phyloP scores from a whole-genome alignment of 2,329 filamentous ascomycete species.

The Arthroderma sp. region DNA sequence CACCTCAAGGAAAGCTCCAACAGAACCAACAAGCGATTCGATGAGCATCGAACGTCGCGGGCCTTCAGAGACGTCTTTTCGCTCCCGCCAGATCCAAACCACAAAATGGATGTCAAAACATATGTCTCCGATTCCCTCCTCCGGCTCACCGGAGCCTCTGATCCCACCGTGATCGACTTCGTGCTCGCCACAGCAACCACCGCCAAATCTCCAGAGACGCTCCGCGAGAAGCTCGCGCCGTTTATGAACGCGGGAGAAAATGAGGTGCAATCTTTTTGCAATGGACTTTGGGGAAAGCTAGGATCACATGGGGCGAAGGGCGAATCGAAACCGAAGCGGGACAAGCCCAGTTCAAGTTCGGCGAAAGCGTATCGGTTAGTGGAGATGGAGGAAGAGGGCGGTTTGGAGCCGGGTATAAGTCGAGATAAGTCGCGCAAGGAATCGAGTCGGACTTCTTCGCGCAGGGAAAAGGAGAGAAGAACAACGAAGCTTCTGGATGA shows the following conservation, averaged over 20 bases:
- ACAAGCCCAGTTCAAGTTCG: slow-evolving; percentile 15
- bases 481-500: slow-evolving; percentile 14
- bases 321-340: slow-evolving; percentile 11
- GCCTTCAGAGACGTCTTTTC: too few species aligned
- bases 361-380: slow-evolving; percentile 42
- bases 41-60: too few species aligned
- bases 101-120: slow-evolving; percentile 25
- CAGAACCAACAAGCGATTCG: too few species aligned
- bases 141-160: slow-evolving; percentile 42
- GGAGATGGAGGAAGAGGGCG: slow-evolving; percentile 39
- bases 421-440: slow-evolving; percentile 12
- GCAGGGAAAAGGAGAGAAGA: slow-evolving; percentile 11
- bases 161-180: slow-evolving; percentile 44
- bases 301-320: slow-evolving; percentile 13
- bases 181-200: slow-evolving; percentile 41
- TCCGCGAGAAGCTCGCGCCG: slow-evolving; percentile 38
- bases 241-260: slow-evolving; percentile 38
- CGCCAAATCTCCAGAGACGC: slow-evolving; percentile 34
- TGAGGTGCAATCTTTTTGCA: slow-evolving; percentile 36
- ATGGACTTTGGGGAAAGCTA: slow-evolving; percentile 30
- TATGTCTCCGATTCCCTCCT: slow-evolving; percentile 40
- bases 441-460: slow-evolving; percentile 18
- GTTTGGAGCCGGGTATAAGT: not conserved
- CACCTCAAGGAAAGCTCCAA: too few species aligned
- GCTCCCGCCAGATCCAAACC: slow-evolving; percentile 2